Conservation (phyloP, 2,329 filamentous ascomycete species). For the Ciborinia camelliae region DNA sequence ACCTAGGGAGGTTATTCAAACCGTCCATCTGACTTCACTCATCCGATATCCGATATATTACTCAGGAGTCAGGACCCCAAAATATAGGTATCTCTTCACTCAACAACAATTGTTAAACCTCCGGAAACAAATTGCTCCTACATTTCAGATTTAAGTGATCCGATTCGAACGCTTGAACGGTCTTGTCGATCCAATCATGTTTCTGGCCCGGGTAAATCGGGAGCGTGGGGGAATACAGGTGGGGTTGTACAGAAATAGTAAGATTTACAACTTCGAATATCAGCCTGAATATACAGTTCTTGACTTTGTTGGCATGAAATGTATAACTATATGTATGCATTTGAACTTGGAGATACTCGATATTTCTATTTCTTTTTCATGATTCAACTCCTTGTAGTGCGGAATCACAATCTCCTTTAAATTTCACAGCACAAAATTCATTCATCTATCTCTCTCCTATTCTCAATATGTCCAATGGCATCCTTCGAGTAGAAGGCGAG, state of each 20-base stretch:
- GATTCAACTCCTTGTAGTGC: not conserved
- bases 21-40: not conserved
- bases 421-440: not conserved
- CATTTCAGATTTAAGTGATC: not conserved
- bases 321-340: not conserved
- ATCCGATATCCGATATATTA: not conserved
- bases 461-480: slow-evolving; percentile 30
- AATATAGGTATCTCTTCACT: not conserved
- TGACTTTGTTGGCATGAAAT: not conserved
- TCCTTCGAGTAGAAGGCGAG: slow-evolving; percentile 39
- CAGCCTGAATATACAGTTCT: slow-evolving; percentile 15
- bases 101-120: not conserved
- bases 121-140: too few relatives aligned
- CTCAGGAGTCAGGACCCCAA: not conserved
- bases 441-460: not conserved
- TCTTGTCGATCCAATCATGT: not conserved
- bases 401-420: not conserved
- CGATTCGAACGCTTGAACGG: slow-evolving; percentile 6
- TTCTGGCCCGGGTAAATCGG: slow-evolving; percentile 8
- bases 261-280: slow-evolving; percentile 6
- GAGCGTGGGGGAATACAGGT: not conserved
- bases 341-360: not conserved
- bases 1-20: too few relatives aligned
- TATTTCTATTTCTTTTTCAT: not conserved
- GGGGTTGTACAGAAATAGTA: slow-evolving; percentile 10